Conservation (phyloP, 169 alveolate species). For the Perkinsus marinus region DNA sequence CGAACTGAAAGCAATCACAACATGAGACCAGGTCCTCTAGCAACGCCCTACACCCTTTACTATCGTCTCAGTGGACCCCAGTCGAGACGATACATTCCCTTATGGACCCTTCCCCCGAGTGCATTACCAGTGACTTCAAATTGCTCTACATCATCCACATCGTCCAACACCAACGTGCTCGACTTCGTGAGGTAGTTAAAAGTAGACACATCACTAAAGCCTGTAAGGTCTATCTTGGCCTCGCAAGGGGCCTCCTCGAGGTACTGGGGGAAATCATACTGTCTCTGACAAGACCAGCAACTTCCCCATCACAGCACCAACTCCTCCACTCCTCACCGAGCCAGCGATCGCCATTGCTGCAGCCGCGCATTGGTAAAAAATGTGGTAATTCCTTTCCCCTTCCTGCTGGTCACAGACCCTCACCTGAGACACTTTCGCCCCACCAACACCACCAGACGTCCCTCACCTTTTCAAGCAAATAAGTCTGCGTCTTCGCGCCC, state of each 20-base stretch:
- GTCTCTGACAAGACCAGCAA: neutral
- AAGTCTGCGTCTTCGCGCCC: constrained; percentile 90
- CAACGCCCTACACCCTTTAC: no score
- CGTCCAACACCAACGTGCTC: constrained; percentile 42
- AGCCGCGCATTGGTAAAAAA: constrained; percentile 82
- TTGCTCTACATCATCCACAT: constrained; percentile 61
- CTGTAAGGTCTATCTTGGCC: neutral
- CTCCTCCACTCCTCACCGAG: constrained; percentile 17
- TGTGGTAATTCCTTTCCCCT: constrained; percentile 91
- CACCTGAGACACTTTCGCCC: neutral
- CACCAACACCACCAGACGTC: neutral
- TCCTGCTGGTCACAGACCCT: constrained; percentile 82
- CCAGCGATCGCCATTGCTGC: constrained; percentile 29
- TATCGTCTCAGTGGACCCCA: no score
- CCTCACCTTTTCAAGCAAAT: constrained; percentile 85
- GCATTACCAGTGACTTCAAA: constrained; percentile 57
- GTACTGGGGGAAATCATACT: neutral
- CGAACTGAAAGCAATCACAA: constrained; percentile 5
- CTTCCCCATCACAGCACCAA: constrained; percentile 9
- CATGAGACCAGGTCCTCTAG: no score
- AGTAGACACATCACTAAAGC: neutral
- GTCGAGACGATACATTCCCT: no score
- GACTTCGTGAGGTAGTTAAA: constrained; percentile 38
- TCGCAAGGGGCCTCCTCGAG: neutral
- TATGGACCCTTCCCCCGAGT: no score